A percentile compares a stretch with the other conserved stretches of the same genome.
Evolutionary conservation across 169 alveolate genomes (phyloP).

Genomic region (Ichthyophthirius multifiliis): DNA sequence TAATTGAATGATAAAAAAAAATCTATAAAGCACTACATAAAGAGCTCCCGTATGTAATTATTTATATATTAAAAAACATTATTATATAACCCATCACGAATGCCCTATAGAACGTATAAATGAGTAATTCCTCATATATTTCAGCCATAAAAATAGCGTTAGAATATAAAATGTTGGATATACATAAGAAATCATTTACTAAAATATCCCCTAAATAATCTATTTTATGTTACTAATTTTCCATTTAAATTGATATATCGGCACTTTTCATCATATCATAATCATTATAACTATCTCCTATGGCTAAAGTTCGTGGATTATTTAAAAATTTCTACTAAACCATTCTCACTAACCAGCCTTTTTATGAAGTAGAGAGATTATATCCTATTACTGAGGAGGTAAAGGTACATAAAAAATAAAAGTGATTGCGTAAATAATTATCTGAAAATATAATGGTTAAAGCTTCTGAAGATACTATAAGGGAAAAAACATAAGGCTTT

Average conservation of each 20-base stretch:
- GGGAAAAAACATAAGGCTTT: no score
- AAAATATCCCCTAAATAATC: background rate
- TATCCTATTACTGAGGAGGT: background rate
- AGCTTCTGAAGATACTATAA: background rate
- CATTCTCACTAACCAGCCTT: background rate
- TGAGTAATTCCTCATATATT: background rate
- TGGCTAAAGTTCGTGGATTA: constrained; percentile 13
- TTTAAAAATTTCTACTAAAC: background rate
- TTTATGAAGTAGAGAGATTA: background rate
- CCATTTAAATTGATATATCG: constrained; percentile 54
- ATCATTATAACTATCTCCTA: constrained; percentile 87
- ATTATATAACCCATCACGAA: background rate
- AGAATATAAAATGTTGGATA: background rate
- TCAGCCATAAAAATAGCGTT: background rate
- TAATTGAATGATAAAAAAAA: background rate
- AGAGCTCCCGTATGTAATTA: background rate
- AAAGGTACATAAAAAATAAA: background rate
- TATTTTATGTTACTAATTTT: background rate
- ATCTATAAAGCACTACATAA: background rate
- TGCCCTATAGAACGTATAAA: background rate
- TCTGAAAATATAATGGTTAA: background rate
- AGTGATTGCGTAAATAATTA: background rate
- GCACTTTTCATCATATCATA: constrained; percentile 82
- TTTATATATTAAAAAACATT: background rate
- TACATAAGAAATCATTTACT: background rate